These are phyloP conservation scores for Herpetomonas samuelpessoai DNA, from an alignment of 208 protist genomes.

Conservation along the genomic window DNA sequence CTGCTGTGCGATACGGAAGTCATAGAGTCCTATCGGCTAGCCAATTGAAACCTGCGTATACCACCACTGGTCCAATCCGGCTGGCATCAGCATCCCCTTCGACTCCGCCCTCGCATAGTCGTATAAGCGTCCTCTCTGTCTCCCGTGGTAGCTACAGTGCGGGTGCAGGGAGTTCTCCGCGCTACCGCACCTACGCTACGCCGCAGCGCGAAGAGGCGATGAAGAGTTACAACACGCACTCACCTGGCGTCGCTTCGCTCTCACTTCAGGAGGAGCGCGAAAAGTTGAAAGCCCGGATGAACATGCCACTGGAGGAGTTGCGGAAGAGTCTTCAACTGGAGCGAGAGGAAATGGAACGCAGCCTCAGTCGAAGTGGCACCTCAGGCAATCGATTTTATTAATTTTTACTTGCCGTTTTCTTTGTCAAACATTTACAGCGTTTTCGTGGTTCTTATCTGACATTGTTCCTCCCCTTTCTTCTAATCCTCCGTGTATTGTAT, in stretches of 20 bases:
- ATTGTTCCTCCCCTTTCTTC: background rate
- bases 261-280: conserved; percentile 65
- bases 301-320: conserved; percentile 54
- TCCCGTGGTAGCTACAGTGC: background rate
- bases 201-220: too few species aligned
- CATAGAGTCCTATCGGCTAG: too few species aligned
- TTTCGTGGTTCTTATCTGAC: conserved; percentile 1
- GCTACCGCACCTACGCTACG: too few species aligned
- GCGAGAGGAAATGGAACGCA: conserved; percentile 19
- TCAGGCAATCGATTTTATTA: too few species aligned
- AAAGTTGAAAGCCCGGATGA: conserved; percentile 40
- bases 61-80: too few species aligned
- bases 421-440: background rate
- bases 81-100: background rate
- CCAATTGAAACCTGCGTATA: too few species aligned
- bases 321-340: conserved; percentile 47
- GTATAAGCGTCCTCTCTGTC: background rate
- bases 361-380: conserved; percentile 33
- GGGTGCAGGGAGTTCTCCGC: background rate
- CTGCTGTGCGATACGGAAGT: too few species aligned
- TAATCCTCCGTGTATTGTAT: background rate
- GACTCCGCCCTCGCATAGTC: background rate
- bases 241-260: conserved; percentile 2
- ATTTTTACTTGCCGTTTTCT: conserved; percentile 3
- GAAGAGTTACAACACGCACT: too few species aligned